Base-by-base conservation (phyloP, 2,329 filamentous ascomycete species). In the Venturia effusa region DNA sequence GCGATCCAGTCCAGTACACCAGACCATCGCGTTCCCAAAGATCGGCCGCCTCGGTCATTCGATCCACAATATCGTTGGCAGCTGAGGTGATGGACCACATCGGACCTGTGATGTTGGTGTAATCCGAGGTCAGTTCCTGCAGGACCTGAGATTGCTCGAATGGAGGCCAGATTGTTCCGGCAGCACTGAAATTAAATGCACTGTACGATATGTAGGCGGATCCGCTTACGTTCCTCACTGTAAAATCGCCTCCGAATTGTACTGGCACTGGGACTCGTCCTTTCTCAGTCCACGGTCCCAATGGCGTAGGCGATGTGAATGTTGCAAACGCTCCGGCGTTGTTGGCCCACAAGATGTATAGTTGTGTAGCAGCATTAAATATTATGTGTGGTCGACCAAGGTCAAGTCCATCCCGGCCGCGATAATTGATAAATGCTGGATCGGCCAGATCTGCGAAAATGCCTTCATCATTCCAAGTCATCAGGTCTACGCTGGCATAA, bases 391-490 rank as follows among this genome's bases (percentile, higher is more conserved):
- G 61, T 48, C 61, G 39, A 4, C 61, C 61, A 11, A 62, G 43
- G 13, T 24, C 61, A 40, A 62, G 24, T 37, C 61, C 39, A 5
- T 45, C 37, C 15, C 24, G 24, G 39, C 61, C 61, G 15, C n/a
- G 39, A 41, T 45, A 62, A 37, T 51, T 32, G 13, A 37, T 19
- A 17, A 62, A 62, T 10, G 22, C 40, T 15, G 61, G 61, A 37
- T 62, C 61, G 27, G 41, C 34, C 24, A 62, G 15, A 51, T 62
- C 61, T 32, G 61, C 61, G 24, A 62, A 62, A 24, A 62, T 62
- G 32, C 61, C 61, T 62, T 62, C 61, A 30, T 62, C 61, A 19
- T 62, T 34, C 61, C 61, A 62, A 37, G 41, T 62, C 43, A 48
- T 45, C 1, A 62, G 61, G 27, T 62, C 61, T 1, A 34, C 43